Base-by-base conservation (phyloP, 2,329 filamentous ascomycete species). In the Didymella sp. region DNA sequence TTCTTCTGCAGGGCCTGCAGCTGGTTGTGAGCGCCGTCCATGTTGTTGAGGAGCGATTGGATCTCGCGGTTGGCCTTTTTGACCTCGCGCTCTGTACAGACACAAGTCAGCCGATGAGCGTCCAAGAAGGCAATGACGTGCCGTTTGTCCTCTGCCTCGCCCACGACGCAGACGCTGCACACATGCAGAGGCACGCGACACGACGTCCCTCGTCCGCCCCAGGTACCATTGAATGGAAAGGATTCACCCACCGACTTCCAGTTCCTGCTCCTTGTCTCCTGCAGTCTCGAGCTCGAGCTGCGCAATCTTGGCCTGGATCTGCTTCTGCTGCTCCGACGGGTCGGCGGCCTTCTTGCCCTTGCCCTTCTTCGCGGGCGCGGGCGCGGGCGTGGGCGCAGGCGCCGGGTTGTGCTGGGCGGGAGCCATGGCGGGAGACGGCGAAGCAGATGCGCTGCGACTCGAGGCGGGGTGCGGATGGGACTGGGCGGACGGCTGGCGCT, bases 281-380 rank as follows among this genome's bases (percentile, higher is more conserved):
- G 92, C 92, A 46, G 90, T 91, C 82, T 97, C 93, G 61, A 92
- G 90, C 77, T 99, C 95, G 57, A 99, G 82, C 79, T 98, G 95
- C 21, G 92, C 94, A 73, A 99, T 97, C 73, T 96, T 92, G 60
- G 93, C 92, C 61, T 93, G 89, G 48, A 99, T 85, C 63, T 97
- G 85, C 78, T 96, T 96, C 60, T 92, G 92, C 43, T 93, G 92
- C 78, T 98, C 95, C 69, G 87, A 91, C 19, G 91, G 90, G 74
- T 96, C 93, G 63, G 91, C 80, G 9, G 85, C 82, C 79, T 96
- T 96, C 80, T 96, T 96, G 66, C 84, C 86, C 80, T 96, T 96
- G 53, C 83, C 85, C 78, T 95, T 95, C 80, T 92, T 95, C 43
- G 84, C 76, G 17, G 83, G 79, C 54, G 85, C 78, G 43, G 80